These are phyloP conservation scores for Nannizziopsis arthrosporioides DNA, from an alignment of 2,329 filamentous ascomycete species.

Conservation along the genomic window DNA sequence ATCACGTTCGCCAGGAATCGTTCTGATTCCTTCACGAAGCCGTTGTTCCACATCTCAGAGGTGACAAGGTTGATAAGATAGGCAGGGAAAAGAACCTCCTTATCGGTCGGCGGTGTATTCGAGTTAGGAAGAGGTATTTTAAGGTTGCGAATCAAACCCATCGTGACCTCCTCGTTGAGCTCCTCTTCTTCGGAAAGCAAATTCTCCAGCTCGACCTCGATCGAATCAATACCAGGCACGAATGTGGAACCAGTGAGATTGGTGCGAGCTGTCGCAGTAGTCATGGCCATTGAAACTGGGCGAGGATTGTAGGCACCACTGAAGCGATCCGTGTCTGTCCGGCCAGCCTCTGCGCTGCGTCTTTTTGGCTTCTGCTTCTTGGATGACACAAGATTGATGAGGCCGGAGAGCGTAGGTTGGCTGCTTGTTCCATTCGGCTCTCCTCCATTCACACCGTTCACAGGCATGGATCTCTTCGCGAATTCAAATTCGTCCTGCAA, in stretches of 20 bases:
- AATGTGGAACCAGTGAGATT: slow-evolving; percentile 65
- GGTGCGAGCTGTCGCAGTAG: slow-evolving; percentile 42
- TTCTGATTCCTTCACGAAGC: slow-evolving; percentile 98
- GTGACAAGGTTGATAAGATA: slow-evolving; percentile 99
- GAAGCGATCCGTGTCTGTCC: slow-evolving; percentile 76
- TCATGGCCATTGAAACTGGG: slow-evolving; percentile 88
- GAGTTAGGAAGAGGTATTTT: slow-evolving; percentile 87
- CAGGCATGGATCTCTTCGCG: slow-evolving; percentile 64
- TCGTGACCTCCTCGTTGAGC: slow-evolving; percentile 90
- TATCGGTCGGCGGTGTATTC: slow-evolving; percentile 84
- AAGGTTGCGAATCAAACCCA: slow-evolving; percentile 89
- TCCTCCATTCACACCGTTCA: slow-evolving; percentile 48
- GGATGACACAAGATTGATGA: slow-evolving; percentile 92
- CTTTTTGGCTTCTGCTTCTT: slow-evolving; percentile 81
- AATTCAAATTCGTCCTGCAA: slow-evolving; percentile 86
- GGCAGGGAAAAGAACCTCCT: slow-evolving; percentile 95
- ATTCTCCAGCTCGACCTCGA: slow-evolving; percentile 88
- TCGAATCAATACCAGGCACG: slow-evolving; percentile 70
- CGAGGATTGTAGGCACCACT: slow-evolving; percentile 87
- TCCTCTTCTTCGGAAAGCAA: slow-evolving; percentile 90
- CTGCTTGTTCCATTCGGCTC: slow-evolving; percentile 47
- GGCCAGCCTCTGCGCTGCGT: slow-evolving; percentile 78
- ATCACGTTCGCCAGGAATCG: slow-evolving; percentile 98
- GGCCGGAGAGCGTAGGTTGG: slow-evolving; percentile 53
- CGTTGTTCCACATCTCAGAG: slow-evolving; percentile 99